A percentile compares a stretch with the other conserved stretches of the same genome.
Evolutionary conservation across 768 basidiomycete genomes (phyloP).

Genomic region (Panaeolus cyanescens): DNA sequence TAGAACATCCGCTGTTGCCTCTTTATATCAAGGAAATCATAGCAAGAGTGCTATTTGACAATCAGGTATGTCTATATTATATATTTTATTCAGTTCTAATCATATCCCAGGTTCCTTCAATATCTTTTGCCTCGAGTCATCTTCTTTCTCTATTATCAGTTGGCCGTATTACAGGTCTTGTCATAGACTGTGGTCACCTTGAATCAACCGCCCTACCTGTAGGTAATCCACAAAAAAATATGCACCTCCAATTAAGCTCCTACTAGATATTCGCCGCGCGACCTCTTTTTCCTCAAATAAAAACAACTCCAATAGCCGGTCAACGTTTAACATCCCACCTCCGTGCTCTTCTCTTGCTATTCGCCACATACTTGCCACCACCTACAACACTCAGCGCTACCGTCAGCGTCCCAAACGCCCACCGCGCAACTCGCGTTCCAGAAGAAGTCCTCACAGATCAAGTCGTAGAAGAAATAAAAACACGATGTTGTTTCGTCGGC

Average conservation of each 20-base stretch:
- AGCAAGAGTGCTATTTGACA: constrained; percentile 85
- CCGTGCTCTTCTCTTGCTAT: constrained; percentile 77
- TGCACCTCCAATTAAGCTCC: neutral
- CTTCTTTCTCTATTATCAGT: constrained; percentile 82
- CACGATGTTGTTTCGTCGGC: constrained; percentile 87
- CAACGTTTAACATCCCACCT: constrained; percentile 77
- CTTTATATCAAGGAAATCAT: constrained; percentile 86
- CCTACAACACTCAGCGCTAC: constrained; percentile 69
- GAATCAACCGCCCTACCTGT: constrained; percentile 91
- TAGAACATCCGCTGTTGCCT: constrained; percentile 89
- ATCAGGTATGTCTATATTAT: constrained; percentile 60
- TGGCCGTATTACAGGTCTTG: constrained; percentile 91
- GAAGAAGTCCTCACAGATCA: constrained; percentile 77
- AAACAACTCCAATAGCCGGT: constrained; percentile 90
- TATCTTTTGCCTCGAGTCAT: constrained; percentile 91
- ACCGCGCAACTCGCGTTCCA: constrained; percentile 69
- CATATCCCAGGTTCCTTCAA: constrained; percentile 75
- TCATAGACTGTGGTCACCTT: constrained; percentile 90
- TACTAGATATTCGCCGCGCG: constrained; percentile 92
- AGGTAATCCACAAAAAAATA: constrained; percentile 25
- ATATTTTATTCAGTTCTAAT: neutral
- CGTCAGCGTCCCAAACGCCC: constrained; percentile 61
- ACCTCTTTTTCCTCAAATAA: constrained; percentile 81
- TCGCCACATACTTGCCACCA: constrained; percentile 85
- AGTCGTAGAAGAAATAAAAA: constrained; percentile 89